A percentile compares a stretch with the other conserved stretches of the same genome.
Conservation (phyloP, 2,329 filamentous ascomycete genomes). For the Teratosphaeria pseudoeucalypti region DNA sequence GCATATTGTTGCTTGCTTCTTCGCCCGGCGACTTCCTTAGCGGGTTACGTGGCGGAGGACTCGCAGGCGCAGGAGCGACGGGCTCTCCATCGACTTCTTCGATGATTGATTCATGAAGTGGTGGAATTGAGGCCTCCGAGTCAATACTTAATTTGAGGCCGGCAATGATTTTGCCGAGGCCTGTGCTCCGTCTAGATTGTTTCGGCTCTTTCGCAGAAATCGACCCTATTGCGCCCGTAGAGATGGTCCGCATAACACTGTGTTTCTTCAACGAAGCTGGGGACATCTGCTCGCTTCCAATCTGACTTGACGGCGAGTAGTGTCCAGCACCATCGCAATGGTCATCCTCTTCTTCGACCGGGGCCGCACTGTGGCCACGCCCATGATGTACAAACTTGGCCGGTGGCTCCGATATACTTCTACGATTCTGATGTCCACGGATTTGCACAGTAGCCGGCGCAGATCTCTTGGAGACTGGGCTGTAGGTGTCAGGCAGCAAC, state of each 20-base stretch:
- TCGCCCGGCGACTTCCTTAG: not conserved
- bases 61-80: not conserved
- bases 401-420: not conserved
- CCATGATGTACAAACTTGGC: not conserved
- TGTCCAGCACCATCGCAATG: not conserved
- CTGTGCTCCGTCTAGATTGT: not conserved
- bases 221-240: not conserved
- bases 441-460: not conserved
- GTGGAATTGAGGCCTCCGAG: not conserved
- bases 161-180: not conserved
- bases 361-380: not conserved
- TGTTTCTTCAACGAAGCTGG: not conserved
- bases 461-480: not conserved
- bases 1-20: not conserved
- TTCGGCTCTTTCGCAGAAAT: not conserved
- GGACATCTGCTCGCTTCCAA: not conserved
- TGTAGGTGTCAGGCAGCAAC: constrained; percentile 4
- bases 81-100: not conserved
- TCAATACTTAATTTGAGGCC: not conserved
- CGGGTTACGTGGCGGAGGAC: not conserved
- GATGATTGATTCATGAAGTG: not conserved
- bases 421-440: not conserved
- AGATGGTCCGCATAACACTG: not conserved
- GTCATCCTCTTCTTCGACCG: constrained; percentile 3
- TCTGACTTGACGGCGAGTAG: constrained; percentile 1